A percentile compares a stretch with the other conserved stretches of the same genome.
Conservation (phyloP, 2,329 filamentous ascomycete genomes). For the Cladophialophora carrionii region DNA sequence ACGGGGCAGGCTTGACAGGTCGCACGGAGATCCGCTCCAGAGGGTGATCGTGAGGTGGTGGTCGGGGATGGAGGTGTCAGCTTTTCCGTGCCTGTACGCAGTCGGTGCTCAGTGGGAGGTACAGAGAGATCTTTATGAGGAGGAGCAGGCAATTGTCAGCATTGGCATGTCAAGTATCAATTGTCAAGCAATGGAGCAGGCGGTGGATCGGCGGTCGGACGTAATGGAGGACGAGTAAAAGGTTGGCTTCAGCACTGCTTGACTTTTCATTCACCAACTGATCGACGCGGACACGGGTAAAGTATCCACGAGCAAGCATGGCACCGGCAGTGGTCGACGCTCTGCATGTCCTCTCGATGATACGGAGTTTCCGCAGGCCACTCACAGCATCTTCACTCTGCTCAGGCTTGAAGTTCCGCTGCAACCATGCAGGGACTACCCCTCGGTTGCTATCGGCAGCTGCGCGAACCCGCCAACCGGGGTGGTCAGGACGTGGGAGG, state of each 20-base stretch:
- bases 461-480: background rate
- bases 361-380: constrained; percentile 7
- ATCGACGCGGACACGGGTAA: constrained; percentile 12
- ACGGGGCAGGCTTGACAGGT: constrained; percentile 15
- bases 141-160: constrained; percentile 5
- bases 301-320: constrained; percentile 13
- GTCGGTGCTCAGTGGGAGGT: background rate
- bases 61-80: constrained; percentile 8
- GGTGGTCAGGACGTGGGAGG: background rate
- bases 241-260: constrained; percentile 9
- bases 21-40: constrained; percentile 18
- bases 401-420: background rate
- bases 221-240: constrained; percentile 1
- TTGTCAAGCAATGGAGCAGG: constrained; percentile 2
- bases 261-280: constrained; percentile 3
- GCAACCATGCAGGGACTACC: constrained; percentile 6
- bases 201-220: constrained; percentile 19
- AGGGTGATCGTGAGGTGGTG: constrained; percentile 1
- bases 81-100: constrained; percentile 4
- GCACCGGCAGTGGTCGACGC: constrained; percentile 1
- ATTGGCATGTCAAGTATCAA: background rate
- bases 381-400: background rate
- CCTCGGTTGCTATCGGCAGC: background rate
- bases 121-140: constrained; percentile 2
- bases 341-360: background rate